A percentile compares a stretch with the other conserved stretches of the same genome.
phyloP scores from a whole-genome alignment of 371 early-diverging fungal genomes.

The Syncephalastrum sp. region DNA sequence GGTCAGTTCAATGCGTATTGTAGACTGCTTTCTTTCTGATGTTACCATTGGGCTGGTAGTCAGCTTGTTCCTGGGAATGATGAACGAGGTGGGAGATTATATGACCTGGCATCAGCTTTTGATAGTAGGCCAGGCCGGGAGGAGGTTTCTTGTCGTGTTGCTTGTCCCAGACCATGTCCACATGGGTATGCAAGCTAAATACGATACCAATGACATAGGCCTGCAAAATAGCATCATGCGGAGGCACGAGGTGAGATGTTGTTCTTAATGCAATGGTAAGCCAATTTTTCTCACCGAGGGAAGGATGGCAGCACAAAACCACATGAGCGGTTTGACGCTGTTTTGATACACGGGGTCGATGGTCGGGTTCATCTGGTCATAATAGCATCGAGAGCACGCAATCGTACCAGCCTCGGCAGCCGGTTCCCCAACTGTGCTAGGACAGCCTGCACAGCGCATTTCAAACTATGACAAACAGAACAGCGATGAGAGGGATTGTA shows the following conservation, averaged over 20 bases:
- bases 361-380: constrained; percentile 64
- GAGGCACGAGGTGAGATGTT: background rate
- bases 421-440: constrained; percentile 20
- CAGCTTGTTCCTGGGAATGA: constrained; percentile 14
- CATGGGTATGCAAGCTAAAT: constrained; percentile 93
- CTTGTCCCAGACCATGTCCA: constrained; percentile 80
- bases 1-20: no score
- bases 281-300: constrained; percentile 49
- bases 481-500: background rate
- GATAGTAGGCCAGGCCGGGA: constrained; percentile 22
- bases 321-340: constrained; percentile 84
- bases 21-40: no score
- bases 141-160: constrained; percentile 20
- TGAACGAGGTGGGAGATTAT: constrained; percentile 45
- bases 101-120: constrained; percentile 33
- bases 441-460: constrained; percentile 55
- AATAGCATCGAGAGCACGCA: constrained; percentile 62
- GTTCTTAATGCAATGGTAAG: background rate
- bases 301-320: constrained; percentile 82
- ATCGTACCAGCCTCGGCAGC: constrained; percentile 16
- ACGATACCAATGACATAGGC: constrained; percentile 89
- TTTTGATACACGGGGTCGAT: constrained; percentile 80
- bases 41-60: no score
- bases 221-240: constrained; percentile 12
- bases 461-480: constrained; percentile 47